phyloP scores from a whole-genome alignment of 306 rosid species.

The Canavalia gladiata region DNA sequence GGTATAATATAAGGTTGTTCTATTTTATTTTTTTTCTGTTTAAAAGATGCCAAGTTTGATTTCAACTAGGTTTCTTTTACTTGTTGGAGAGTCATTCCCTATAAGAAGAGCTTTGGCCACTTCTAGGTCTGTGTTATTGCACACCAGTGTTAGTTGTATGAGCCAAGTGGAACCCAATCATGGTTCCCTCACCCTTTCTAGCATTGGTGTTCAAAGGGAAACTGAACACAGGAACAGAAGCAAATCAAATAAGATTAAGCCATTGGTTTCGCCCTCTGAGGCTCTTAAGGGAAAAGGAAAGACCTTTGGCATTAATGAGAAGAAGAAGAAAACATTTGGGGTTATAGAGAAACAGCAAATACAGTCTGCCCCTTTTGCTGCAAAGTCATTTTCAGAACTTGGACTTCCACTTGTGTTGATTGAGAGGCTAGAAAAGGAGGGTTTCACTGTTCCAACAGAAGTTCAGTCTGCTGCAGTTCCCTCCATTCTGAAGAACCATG shows the following conservation, averaged over 20 bases:
- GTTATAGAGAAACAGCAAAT: slow-evolving; percentile 47
- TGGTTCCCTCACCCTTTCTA: slow-evolving; percentile 68
- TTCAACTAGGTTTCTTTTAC: slow-evolving; percentile 65
- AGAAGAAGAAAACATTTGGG: slow-evolving; percentile 55
- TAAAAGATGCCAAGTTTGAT: slow-evolving; percentile 69
- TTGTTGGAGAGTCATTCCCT: slow-evolving; percentile 71
- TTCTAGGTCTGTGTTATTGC: slow-evolving; percentile 65
- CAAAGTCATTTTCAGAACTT: slow-evolving; percentile 80
- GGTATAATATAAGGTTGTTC: neutral
- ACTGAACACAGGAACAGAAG: slow-evolving; percentile 46
- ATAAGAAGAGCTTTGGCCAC: slow-evolving; percentile 61
- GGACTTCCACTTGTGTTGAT: slow-evolving; percentile 73
- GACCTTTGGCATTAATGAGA: slow-evolving; percentile 49
- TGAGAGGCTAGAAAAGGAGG: slow-evolving; percentile 77
- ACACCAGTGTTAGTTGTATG: slow-evolving; percentile 54
- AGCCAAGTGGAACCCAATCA: slow-evolving; percentile 49
- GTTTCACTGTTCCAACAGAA: slow-evolving; percentile 82
- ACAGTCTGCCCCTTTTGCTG: slow-evolving; percentile 78
- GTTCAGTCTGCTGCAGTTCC: slow-evolving; percentile 93
- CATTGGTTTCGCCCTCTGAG: slow-evolving; percentile 52
- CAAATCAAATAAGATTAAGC: slow-evolving; percentile 53
- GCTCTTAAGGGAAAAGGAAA: slow-evolving; percentile 59
- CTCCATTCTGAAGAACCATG: slow-evolving; percentile 70
- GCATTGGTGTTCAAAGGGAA: slow-evolving; percentile 59
- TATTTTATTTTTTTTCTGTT: neutral